phyloP scores from a whole-genome alignment of 2,329 filamentous ascomycete genomes.

The Ascochyta pisi region DNA sequence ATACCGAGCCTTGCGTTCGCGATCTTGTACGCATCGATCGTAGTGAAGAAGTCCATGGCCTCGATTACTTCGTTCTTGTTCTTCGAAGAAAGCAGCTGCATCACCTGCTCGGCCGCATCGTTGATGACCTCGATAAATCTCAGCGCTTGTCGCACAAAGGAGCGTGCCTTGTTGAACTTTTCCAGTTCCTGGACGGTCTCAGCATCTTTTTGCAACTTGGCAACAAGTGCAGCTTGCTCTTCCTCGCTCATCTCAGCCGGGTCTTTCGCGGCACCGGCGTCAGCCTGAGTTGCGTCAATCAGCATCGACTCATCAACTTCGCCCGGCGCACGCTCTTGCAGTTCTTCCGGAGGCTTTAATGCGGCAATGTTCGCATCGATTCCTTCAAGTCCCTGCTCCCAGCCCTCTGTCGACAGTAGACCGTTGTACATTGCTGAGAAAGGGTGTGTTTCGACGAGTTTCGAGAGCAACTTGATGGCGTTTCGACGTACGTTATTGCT shows the following conservation, averaged over 20 bases:
- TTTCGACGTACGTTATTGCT: constrained; percentile 97
- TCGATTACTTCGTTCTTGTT: constrained; percentile 99
- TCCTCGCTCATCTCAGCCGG: constrained; percentile 77
- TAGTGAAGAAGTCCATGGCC: constrained; percentile 97
- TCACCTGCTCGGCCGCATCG: constrained; percentile 78
- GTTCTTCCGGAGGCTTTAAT: constrained; percentile 78
- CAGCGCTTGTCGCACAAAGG: constrained; percentile 92
- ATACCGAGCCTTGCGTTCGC: constrained; percentile 93
- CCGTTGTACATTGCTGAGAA: constrained; percentile 72
- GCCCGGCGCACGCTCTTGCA: constrained; percentile 69
- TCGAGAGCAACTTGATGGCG: constrained; percentile 88
- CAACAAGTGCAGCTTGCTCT: constrained; percentile 73
- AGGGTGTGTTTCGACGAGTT: constrained; percentile 90
- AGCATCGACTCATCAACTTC: constrained; percentile 80
- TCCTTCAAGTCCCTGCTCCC: constrained; percentile 80
- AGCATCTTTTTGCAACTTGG: constrained; percentile 84
- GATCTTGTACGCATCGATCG: constrained; percentile 94
- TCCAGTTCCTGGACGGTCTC: constrained; percentile 88
- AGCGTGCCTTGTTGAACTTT: constrained; percentile 83
- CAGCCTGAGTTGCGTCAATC: constrained; percentile 86
- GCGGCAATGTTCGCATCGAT: constrained; percentile 83
- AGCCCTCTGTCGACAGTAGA: constrained; percentile 82
- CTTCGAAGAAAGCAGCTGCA: constrained; percentile 86
- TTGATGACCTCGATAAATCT: constrained; percentile 93
- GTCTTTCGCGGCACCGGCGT: constrained; percentile 57